phyloP scores from a whole-genome alignment of 352 stramenopile genomes.

The Globisporangium solare region DNA sequence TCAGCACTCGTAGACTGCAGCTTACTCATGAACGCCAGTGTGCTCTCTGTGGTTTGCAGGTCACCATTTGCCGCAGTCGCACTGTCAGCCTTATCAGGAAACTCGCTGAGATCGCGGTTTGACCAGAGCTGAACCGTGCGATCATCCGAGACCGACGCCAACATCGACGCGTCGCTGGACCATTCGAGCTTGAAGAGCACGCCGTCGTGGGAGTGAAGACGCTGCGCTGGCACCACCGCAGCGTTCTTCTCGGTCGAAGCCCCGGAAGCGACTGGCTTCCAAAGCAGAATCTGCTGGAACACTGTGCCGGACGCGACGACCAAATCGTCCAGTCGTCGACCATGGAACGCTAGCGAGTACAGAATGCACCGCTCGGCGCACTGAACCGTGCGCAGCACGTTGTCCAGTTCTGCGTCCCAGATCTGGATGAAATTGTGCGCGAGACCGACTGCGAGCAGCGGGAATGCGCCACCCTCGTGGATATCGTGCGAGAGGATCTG shows the following conservation, averaged over 20 bases:
- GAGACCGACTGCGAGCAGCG: constrained; percentile 56
- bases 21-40: constrained; percentile 9
- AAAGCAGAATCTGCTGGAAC: constrained; percentile 85
- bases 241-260: background rate
- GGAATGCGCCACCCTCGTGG: constrained; percentile 13
- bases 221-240: constrained; percentile 38
- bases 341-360: constrained; percentile 77
- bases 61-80: constrained; percentile 1
- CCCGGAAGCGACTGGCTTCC: constrained; percentile 31
- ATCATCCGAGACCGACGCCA: constrained; percentile 85
- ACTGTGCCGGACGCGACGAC: constrained; percentile 80
- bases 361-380: constrained; percentile 81
- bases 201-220: constrained; percentile 75
- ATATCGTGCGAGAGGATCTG: constrained; percentile 42
- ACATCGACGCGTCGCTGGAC: constrained; percentile 54
- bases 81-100: background rate
- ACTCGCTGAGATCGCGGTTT: constrained; percentile 17
- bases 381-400: constrained; percentile 50
- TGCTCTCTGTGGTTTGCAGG: constrained; percentile 12
- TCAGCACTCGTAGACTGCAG: background rate
- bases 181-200: constrained; percentile 84
- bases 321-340: constrained; percentile 48
- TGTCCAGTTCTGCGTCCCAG: constrained; percentile 42
- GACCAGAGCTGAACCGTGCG: constrained; percentile 83
- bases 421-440: constrained; percentile 85